These are phyloP conservation scores for Pseudogymnoascus sp. DNA, from an alignment of 2,329 filamentous ascomycete species.

Conservation along the genomic window DNA sequence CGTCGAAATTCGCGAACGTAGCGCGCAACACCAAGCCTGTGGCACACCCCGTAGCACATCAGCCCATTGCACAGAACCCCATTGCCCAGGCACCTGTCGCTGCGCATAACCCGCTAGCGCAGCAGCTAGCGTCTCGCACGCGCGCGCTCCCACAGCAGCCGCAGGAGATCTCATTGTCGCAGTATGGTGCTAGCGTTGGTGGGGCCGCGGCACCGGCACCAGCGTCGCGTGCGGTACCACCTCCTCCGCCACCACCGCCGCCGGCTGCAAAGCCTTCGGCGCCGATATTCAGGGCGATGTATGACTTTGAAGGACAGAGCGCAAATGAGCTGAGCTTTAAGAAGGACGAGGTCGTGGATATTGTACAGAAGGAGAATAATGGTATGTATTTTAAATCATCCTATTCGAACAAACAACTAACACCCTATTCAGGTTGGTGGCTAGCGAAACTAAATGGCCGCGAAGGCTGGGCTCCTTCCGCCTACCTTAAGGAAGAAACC, in stretches of 20 bases:
- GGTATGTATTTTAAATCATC: slow-evolving; percentile 51
- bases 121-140: slow-evolving; percentile 14
- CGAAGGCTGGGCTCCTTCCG: slow-evolving; percentile 91
- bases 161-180: slow-evolving; percentile 20
- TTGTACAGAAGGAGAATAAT: slow-evolving; percentile 92
- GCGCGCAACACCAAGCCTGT: slow-evolving; percentile 29
- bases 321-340: slow-evolving; percentile 77
- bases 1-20: slow-evolving; percentile 59
- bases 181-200: slow-evolving; percentile 33
- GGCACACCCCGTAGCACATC: slow-evolving; percentile 15
- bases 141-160: background rate
- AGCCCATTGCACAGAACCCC: slow-evolving; percentile 3
- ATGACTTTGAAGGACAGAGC: slow-evolving; percentile 81
- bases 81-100: slow-evolving; percentile 16
- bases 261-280: slow-evolving; percentile 57
- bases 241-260: slow-evolving; percentile 59
- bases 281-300: slow-evolving; percentile 80
- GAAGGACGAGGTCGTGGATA: slow-evolving; percentile 74
- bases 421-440: slow-evolving; percentile 72
- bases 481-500: slow-evolving; percentile 82
- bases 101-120: slow-evolving; percentile 27
- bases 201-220: slow-evolving; percentile 24
- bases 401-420: slow-evolving; percentile 28
- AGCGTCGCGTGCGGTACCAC: slow-evolving; percentile 46
- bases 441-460: slow-evolving; percentile 64